Evolutionary conservation across 148 eudicot genomes (phyloP).

Genomic region (Rhododendron kiyosumense): DNA sequence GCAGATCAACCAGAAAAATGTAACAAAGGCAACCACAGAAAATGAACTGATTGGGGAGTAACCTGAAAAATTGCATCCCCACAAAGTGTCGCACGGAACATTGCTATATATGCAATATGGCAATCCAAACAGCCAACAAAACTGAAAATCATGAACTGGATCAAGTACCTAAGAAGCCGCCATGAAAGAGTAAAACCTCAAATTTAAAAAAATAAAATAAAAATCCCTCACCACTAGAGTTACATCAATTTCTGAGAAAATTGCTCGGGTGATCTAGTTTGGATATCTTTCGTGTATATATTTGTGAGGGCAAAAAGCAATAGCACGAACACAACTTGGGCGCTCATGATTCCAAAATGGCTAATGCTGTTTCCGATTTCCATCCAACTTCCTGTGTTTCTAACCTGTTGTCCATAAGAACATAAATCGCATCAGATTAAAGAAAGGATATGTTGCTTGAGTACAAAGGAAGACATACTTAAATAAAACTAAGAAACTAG

Average conservation of each 20-base stretch:
- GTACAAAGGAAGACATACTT: not conserved
- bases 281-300: slow-evolving; percentile 80
- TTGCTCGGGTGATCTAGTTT: slow-evolving; percentile 41
- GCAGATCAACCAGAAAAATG: not conserved
- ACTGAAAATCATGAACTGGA: not conserved
- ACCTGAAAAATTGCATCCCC: not conserved
- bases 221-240: not conserved
- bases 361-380: slow-evolving; percentile 99
- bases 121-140: not conserved
- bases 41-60: not conserved
- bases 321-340: slow-evolving; percentile 92
- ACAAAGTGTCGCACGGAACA: not conserved
- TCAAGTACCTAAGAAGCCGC: slow-evolving; percentile 6
- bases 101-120: not conserved
- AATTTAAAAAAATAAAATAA: not conserved
- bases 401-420: slow-evolving; percentile 44
- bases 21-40: not conserved
- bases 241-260: slow-evolving; percentile 43
- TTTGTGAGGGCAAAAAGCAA: slow-evolving; percentile 82
- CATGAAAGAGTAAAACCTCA: not conserved
- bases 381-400: slow-evolving; percentile 98
- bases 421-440: not conserved
- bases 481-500: not conserved
- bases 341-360: slow-evolving; percentile 96
- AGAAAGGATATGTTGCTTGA: not conserved